Percentiles rank a stretch among this genome's conserved stretches.
Evolutionary conservation across 2,329 filamentous ascomycete genomes (phyloP).

Genomic region (Hypocrella siamensis): DNA sequence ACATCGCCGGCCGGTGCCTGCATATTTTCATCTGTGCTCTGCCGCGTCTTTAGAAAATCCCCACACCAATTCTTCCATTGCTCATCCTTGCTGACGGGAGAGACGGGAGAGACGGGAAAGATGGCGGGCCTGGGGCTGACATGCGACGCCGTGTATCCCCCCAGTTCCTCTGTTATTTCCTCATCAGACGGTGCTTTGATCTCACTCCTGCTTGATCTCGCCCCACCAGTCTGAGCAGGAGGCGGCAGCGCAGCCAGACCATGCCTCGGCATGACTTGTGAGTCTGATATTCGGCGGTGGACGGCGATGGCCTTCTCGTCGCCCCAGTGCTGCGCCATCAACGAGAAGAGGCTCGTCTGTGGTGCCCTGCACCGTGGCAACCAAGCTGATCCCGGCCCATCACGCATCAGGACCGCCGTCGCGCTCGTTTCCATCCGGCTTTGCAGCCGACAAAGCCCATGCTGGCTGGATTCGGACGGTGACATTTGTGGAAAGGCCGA

Average conservation of each 20-base stretch:
- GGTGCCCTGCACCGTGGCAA: constrained; percentile 24
- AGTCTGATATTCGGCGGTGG: constrained; percentile 4
- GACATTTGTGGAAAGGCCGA: constrained; percentile 32
- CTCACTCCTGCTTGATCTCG: neutral
- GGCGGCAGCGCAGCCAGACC: neutral
- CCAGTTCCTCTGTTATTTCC: too few species aligned
- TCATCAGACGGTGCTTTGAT: neutral
- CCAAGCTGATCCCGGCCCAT: constrained; percentile 34
- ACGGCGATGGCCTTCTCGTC: constrained; percentile 19
- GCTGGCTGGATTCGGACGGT: constrained; percentile 6
- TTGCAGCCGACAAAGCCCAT: constrained; percentile 21
- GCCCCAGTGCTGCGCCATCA: constrained; percentile 35
- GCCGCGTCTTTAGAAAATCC: neutral
- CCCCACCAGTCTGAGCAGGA: neutral
- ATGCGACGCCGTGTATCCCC: too few species aligned
- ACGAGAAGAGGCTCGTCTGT: constrained; percentile 23
- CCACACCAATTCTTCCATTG: constrained; percentile 1
- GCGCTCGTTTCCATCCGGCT: constrained; percentile 38
- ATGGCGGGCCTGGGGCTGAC: too few species aligned
- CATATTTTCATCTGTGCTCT: neutral
- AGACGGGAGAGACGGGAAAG: neutral
- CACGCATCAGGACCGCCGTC: constrained; percentile 32
- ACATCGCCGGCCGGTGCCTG: constrained; percentile 2
- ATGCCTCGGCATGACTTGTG: constrained; percentile 1
- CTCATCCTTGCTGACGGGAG: neutral